Evolutionary conservation across 2,329 filamentous ascomycete genomes (phyloP), one percentile per base, ranked within the genome.

Genomic region (Penicillium sp.): DNA sequence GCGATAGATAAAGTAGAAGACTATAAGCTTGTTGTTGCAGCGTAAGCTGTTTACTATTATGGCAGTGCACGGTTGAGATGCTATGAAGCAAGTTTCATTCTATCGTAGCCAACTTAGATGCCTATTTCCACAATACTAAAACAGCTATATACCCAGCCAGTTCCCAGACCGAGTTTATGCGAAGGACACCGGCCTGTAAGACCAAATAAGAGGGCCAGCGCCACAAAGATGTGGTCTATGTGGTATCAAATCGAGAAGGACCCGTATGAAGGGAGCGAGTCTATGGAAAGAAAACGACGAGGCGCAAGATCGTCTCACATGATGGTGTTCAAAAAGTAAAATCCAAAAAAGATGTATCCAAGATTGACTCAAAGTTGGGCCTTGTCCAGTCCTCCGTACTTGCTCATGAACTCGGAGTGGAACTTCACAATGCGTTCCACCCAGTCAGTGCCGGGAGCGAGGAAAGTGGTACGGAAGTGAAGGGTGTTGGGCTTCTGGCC

Each of bases 371-470:
- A 52, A 3, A 26, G 39, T 14, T 51, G 49, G 23, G 19, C 36
- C n/a, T 48, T 43, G 50, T 45, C 50, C 34, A 46, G 34, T n/a
- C 42, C 46, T 70, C 46, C 68, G 63, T 72, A 97, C 82, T 96
- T 85, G 47, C 89, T 83, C 87, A 97, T 90, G 68, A 99, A 99
- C 58, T 89, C 86, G 75, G 87, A 79, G 79, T 99, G 94, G 79
- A 99, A 99, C 76, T 91, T 89, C 65, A 88, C 85, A 65, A 97
- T 91, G 62, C 88, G 83, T 46, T 87, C 86, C 6, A 95, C 87
- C 94, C 94, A 99, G 66, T 96, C 92, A 1, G 93, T 97, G 13
- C 94, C 94, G 0, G 94, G 94, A 0, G 94, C 93, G 36, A 99
- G 80, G 82, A 99, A 99, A 1, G 94, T 99, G 3, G 94, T 99